These are phyloP conservation scores for Xylaria sp. DNA, from an alignment of 2,329 filamentous ascomycete genomes.

Conservation along the genomic window DNA sequence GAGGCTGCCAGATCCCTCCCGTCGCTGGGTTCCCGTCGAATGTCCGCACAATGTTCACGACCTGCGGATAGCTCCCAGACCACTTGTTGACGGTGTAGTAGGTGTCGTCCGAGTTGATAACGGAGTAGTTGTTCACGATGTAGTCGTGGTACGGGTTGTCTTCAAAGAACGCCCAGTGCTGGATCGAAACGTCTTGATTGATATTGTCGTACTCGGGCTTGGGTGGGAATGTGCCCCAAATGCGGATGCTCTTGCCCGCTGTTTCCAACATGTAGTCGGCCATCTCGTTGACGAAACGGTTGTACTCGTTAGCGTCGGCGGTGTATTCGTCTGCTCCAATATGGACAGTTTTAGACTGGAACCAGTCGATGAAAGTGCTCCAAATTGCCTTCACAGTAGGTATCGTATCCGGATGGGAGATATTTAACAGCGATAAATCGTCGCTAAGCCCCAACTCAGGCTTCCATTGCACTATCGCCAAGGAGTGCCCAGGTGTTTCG, in stretches of 20 bases:
- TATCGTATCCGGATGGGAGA: conserved; percentile 57
- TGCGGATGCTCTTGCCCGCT: conserved; percentile 50
- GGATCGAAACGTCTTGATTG: conserved; percentile 49
- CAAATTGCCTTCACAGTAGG: conserved; percentile 57
- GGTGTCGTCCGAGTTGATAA: conserved; percentile 57
- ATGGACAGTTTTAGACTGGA: conserved; percentile 56
- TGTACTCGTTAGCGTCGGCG: conserved; percentile 51
- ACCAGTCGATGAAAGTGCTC: conserved; percentile 57
- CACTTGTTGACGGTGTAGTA: conserved; percentile 56
- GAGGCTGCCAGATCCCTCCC: conserved; percentile 49
- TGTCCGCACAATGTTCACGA: conserved; percentile 49
- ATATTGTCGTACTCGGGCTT: conserved; percentile 42
- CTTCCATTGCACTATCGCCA: conserved; percentile 62
- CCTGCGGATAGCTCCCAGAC: conserved; percentile 48
- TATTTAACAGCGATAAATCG: conserved; percentile 56
- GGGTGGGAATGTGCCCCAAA: conserved; percentile 60
- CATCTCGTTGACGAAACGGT: conserved; percentile 56
- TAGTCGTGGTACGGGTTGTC: conserved; percentile 51
- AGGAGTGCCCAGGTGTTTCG: conserved; percentile 60
- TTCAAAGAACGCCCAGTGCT: conserved; percentile 60
- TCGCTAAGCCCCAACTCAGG: conserved; percentile 53
- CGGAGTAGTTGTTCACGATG: conserved; percentile 48
- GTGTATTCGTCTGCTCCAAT: conserved; percentile 61
- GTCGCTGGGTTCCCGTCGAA: conserved; percentile 47
- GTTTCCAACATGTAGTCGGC: conserved; percentile 45